Conservation (phyloP, 176 grass and related monocot species). For the barley (Hordeum vulgare) region DNA sequence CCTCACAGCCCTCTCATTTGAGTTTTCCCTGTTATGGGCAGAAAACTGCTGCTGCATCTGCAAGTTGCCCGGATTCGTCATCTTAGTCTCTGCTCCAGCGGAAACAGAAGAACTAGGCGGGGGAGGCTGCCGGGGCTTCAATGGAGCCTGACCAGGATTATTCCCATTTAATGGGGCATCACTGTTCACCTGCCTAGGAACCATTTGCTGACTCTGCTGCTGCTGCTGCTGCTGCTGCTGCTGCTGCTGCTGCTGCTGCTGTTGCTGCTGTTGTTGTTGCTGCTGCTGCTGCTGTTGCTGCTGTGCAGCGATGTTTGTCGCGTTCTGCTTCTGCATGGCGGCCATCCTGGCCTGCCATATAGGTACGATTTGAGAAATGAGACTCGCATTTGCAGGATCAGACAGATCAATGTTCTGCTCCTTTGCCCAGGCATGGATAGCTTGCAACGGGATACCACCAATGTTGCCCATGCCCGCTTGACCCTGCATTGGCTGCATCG, state of each 20-base stretch:
- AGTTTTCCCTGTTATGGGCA: conserved; percentile 37
- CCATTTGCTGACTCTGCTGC: conserved; percentile 42
- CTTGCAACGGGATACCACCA: conserved; percentile 56
- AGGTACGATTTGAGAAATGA: conserved; percentile 76
- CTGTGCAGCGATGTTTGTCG: conserved; percentile 39
- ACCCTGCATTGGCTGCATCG: conserved; percentile 34
- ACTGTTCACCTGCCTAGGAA: conserved; percentile 53
- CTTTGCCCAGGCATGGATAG: conserved; percentile 86
- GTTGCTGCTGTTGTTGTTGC: conserved; percentile 41
- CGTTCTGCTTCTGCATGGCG: conserved; percentile 61
- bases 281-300: conserved; percentile 58
- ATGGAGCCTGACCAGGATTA: conserved; percentile 32
- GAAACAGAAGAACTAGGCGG: conserved; percentile 38
- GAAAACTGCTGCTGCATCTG: conserved; percentile 56
- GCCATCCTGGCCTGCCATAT: conserved; percentile 59
- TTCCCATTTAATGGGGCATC: conserved; percentile 49
- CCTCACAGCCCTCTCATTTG: conserved; percentile 58
- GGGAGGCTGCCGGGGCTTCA: conserved; percentile 49
- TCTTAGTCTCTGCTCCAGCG: conserved; percentile 38
- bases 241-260: conserved; percentile 46
- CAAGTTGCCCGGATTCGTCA: conserved; percentile 57
- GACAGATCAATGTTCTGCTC: conserved; percentile 82
- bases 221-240: conserved; percentile 56
- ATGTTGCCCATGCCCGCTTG: conserved; percentile 26
- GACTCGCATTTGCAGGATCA: conserved; percentile 68